phyloP scores from a whole-genome alignment of 805 yeast genomes.

The Saturnispora serradocipensis region DNA sequence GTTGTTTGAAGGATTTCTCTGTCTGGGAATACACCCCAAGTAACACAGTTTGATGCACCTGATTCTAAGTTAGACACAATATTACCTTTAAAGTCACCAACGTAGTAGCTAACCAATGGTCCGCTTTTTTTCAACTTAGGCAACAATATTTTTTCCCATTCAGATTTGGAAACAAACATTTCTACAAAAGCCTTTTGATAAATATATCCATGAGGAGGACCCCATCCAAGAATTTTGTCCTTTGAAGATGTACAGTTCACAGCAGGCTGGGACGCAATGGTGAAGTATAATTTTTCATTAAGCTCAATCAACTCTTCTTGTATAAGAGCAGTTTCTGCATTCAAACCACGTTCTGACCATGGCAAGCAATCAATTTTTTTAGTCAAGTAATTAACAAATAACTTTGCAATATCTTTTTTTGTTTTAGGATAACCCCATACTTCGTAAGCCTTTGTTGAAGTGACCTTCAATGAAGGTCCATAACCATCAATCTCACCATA shows the following conservation, averaged over 20 bases:
- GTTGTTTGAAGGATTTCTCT: conserved; percentile 88
- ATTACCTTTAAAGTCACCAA: conserved; percentile 51
- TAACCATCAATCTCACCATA: conserved; percentile 98
- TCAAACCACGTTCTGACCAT: conserved; percentile 82
- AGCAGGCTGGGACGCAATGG: conserved; percentile 95
- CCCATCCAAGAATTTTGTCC: conserved; percentile 97
- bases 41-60: conserved; percentile 67
- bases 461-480: conserved; percentile 81
- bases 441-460: conserved; percentile 53
- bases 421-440: conserved; percentile 76
- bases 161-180: conserved; percentile 63
- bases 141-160: conserved; percentile 53
- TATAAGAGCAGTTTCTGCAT: conserved; percentile 84
- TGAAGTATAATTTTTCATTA: conserved; percentile 67
- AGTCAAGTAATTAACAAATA: conserved; percentile 66
- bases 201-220: conserved; percentile 79
- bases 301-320: conserved; percentile 82
- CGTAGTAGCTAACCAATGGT: conserved; percentile 57
- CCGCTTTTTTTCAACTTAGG: conserved; percentile 41
- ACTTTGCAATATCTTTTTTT: conserved; percentile 47
- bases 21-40: conserved; percentile 97
- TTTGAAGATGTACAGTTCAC: conserved; percentile 66
- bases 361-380: conserved; percentile 74
- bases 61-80: conserved; percentile 53
- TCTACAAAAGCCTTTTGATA: conserved; percentile 95